These are phyloP conservation scores for Lyophyllum atratum DNA, from an alignment of 768 basidiomycete species.

Conservation along the genomic window DNA sequence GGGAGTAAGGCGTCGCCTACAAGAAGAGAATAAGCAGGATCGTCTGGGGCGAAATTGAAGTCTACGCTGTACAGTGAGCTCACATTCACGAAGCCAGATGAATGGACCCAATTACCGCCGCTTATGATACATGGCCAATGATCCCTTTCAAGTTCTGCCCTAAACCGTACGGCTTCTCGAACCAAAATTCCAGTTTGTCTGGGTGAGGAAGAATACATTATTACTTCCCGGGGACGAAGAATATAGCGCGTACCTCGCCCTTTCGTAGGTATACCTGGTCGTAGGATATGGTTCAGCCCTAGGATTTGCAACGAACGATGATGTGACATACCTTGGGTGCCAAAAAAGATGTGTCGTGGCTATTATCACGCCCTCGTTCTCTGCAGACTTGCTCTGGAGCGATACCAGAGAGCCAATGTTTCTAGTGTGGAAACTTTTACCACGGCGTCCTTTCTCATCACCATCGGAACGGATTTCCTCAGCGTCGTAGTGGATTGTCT, in stretches of 20 bases:
- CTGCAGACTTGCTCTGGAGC: constrained; percentile 44
- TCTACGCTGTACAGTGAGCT: constrained; percentile 59
- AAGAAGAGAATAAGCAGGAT: constrained; percentile 80
- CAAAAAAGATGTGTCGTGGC: constrained; percentile 95
- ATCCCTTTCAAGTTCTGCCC: constrained; percentile 39
- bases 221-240: neutral
- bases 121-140: constrained; percentile 82
- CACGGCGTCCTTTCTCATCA: constrained; percentile 40
- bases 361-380: constrained; percentile 61
- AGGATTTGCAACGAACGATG: neutral
- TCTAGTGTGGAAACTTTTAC: constrained; percentile 67
- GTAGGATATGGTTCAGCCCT: constrained; percentile 15
- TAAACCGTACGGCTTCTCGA: constrained; percentile 61
- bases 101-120: constrained; percentile 60
- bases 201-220: constrained; percentile 1
- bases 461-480: constrained; percentile 48
- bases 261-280: constrained; percentile 77
- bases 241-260: constrained; percentile 53
- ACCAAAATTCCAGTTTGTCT: constrained; percentile 81
- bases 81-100: neutral
- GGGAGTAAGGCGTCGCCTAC: constrained; percentile 58
- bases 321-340: constrained; percentile 74
- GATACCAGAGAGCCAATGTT: constrained; percentile 83
- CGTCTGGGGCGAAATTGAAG: constrained; percentile 86
- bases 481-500: constrained; percentile 70